These are phyloP conservation scores for Kurtzmaniella quercitrusa DNA, from an alignment of 1,139 yeast species.

Conservation along the genomic window DNA sequence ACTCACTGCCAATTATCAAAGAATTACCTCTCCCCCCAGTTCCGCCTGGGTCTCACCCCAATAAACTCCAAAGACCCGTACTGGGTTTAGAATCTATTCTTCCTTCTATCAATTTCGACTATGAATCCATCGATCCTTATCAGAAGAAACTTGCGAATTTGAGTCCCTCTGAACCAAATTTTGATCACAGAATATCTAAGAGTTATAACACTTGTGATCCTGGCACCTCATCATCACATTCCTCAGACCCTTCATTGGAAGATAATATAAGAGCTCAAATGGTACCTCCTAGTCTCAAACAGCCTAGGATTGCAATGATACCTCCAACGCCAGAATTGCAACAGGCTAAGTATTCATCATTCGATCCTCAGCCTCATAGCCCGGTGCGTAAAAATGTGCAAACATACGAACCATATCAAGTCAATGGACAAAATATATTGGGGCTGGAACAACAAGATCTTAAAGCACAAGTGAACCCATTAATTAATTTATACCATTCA, in stretches of 20 bases:
- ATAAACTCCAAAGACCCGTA: conserved; percentile 10
- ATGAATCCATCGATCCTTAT: not conserved
- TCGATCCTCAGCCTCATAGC: not conserved
- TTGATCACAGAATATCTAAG: not conserved
- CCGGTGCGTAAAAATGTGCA: not conserved
- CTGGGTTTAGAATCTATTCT: conserved; percentile 3
- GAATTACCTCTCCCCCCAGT: conserved; percentile 34
- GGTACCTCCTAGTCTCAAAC: too few relatives aligned
- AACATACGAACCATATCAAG: too few relatives aligned
- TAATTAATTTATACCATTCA: not conserved
- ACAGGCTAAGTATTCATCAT: not conserved
- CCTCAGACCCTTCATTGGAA: not conserved
- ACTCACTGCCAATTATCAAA: conserved; percentile 10
- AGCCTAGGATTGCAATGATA: not conserved
- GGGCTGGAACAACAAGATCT: not conserved
- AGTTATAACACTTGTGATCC: not conserved
- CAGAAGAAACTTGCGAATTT: not conserved
- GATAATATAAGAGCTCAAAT: not conserved
- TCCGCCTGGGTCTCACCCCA: conserved; percentile 16
- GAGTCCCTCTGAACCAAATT: not conserved
- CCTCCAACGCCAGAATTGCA: conserved; percentile 1
- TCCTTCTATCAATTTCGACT: not conserved
- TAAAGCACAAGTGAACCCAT: not conserved
- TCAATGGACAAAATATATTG: too few relatives aligned
- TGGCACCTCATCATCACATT: not conserved